Base-by-base conservation (phyloP, 2,329 filamentous ascomycete genomes). In the Aulographum hederae region DNA sequence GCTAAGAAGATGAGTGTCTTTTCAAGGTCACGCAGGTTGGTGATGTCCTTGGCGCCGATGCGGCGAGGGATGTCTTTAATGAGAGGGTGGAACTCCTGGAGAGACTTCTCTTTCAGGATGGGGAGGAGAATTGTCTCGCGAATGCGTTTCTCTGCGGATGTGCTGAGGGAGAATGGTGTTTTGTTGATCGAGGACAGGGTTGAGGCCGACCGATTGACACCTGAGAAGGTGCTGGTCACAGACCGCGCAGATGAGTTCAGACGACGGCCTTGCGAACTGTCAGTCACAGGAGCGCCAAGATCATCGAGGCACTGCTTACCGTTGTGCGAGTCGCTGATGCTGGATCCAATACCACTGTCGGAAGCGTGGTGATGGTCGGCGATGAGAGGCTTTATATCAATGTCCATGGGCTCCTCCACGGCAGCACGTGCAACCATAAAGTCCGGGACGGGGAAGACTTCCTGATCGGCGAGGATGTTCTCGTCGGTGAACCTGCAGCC, bases 1-100 rank as follows among this genome's bases (percentile, higher is more conserved):
- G 85, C 82, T 53, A 85, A 72, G 56, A 85, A 84, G 47, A 94
- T 71, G 38, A 95, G 63, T 6, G 78, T 86, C 69, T 93, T 93
- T 57, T 95, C 86, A 31, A 95, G 67, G 56, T 95, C 86, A 53
- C 86, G 74, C 34, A 95, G 70, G 58, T 79, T 93, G 51, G 79
- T 73, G 47, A 95, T 89, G 46, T 89, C 73, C 54, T 82, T 85
- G 48, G 74, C 70, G 47, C 72, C 70, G 50, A 93, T 89, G 47
- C 77, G 77, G 52, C 68, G 66, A 30, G 81, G 81, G 40, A 84
- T 73, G 52, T 80, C 76, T 42, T 77, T 65, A 40, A 93, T 67
- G 44, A 93, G 69, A 30, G 76, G 64, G 50, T 82, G 76, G 52
- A 93, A 93, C 30, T 78, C 72, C 51, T 82, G 79, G 38, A 91